Percentiles rank a stretch among this genome's conserved stretches.
These are phyloP conservation scores for Alopecurus myosuroides DNA, from an alignment of 176 grass and related monocot genomes.

Conservation along the genomic window DNA sequence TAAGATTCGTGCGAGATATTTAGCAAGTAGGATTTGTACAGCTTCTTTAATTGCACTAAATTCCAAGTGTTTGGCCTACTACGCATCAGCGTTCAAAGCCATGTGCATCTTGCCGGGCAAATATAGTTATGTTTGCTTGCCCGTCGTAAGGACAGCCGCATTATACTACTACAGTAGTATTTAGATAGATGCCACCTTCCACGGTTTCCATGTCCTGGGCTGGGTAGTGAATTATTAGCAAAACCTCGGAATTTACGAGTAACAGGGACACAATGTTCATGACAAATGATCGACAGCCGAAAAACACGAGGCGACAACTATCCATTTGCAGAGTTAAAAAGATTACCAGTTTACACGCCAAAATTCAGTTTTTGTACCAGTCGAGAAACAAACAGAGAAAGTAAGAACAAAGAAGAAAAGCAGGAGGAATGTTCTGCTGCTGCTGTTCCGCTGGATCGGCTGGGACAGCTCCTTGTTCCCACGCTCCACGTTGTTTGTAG, in stretches of 20 bases:
- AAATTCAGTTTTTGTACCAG: slow-evolving; percentile 62
- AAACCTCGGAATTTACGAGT: neutral
- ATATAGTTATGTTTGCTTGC: neutral
- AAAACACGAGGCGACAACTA: neutral
- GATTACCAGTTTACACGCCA: neutral
- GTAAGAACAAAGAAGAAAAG: slow-evolving; percentile 98
- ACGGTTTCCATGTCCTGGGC: neutral
- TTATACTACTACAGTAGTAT: no score
- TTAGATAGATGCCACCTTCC: neutral
- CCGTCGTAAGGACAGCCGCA: neutral
- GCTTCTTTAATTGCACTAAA: neutral
- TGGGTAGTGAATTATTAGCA: neutral
- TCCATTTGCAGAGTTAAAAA: neutral
- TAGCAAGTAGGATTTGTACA: neutral
- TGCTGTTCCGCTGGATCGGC: slow-evolving; percentile 82
- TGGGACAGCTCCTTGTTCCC: slow-evolving; percentile 89
- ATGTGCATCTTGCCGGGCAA: neutral
- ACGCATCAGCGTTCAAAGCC: neutral
- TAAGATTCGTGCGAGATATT: neutral
- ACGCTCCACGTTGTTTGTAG: slow-evolving; percentile 85
- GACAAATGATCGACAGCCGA: neutral
- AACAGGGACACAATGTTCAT: neutral
- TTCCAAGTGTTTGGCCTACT: neutral
- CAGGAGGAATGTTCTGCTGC: slow-evolving; percentile 93
- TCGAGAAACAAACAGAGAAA: slow-evolving; percentile 91